Evolutionary conservation across 192 early-diverging fungal genomes (phyloP).

Genomic region (Rhizophagus prolifer): DNA sequence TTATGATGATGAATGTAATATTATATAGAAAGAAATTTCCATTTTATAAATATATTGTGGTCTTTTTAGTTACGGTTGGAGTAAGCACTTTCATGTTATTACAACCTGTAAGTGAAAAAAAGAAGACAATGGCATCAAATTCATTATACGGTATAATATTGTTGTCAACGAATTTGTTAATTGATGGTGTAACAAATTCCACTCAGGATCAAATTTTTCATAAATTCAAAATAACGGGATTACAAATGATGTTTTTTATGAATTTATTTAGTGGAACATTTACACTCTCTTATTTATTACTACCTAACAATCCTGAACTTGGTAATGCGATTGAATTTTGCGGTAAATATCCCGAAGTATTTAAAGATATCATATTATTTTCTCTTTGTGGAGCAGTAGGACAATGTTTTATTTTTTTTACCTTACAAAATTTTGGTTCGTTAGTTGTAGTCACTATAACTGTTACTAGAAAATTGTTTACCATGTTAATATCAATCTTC

Average conservation of each 20-base stretch:
- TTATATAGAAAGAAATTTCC: conserved; percentile 88
- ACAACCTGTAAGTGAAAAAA: conserved; percentile 55
- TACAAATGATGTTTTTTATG: conserved; percentile 98
- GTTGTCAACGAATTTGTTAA: conserved; percentile 77
- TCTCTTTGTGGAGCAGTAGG: conserved; percentile 90
- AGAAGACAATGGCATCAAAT: conserved; percentile 50
- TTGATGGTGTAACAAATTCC: conserved; percentile 96
- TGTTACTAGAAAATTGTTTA: conserved; percentile 95
- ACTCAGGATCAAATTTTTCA: conserved; percentile 95
- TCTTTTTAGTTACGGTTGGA: conserved; percentile 83
- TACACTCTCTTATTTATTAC: conserved; percentile 73
- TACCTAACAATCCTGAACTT: conserved; percentile 80
- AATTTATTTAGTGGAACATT: conserved; percentile 77
- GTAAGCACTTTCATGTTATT: conserved; percentile 94
- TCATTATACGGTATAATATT: conserved; percentile 81
- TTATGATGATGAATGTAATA: conserved; percentile 92
- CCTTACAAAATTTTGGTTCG: conserved; percentile 86
- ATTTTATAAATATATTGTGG: conserved; percentile 83
- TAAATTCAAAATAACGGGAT: conserved; percentile 76
- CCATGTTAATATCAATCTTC: conserved; percentile 88
- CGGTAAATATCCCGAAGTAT: conserved; percentile 72
- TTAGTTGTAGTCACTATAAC: conserved; percentile 91
- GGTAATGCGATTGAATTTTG: conserved; percentile 72
- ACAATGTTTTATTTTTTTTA: conserved; percentile 98
- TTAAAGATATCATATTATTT: conserved; percentile 85